Conservation (phyloP, 768 basidiomycete species). For the Chalciporus pseudorubinellus region DNA sequence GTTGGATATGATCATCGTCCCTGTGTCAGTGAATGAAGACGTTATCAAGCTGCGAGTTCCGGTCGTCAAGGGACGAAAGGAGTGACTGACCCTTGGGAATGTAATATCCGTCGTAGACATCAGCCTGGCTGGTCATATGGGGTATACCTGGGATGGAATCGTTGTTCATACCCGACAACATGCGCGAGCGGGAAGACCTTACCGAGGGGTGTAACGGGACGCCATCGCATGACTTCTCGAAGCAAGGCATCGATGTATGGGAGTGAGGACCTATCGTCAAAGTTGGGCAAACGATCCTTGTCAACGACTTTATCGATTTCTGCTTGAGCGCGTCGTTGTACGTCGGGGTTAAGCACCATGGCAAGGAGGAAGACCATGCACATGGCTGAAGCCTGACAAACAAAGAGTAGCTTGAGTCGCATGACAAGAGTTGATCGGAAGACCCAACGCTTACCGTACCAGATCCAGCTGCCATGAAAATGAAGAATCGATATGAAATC, state of each 20-base stretch:
- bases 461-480: background rate
- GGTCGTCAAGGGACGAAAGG: background rate
- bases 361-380: slow-evolving; percentile 25
- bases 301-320: slow-evolving; percentile 28
- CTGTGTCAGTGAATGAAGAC: background rate
- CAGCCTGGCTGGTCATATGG: slow-evolving; percentile 12
- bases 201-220: slow-evolving; percentile 9
- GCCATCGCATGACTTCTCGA: slow-evolving; percentile 27
- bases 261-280: slow-evolving; percentile 22
- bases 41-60: background rate
- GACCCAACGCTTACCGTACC: background rate
- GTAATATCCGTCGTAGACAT: slow-evolving; percentile 18
- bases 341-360: slow-evolving; percentile 27
- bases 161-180: too few relatives aligned
- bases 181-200: background rate
- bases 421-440: background rate
- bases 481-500: background rate
- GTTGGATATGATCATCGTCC: background rate
- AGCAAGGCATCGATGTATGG: slow-evolving; percentile 27
- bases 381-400: slow-evolving; percentile 13
- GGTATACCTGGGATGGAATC: background rate
- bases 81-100: slow-evolving; percentile 18
- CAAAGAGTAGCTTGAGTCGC: background rate
- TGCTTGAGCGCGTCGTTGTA: slow-evolving; percentile 21
- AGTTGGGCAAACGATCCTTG: slow-evolving; percentile 23